phyloP scores from a whole-genome alignment of 2,329 filamentous ascomycete species.

The Xylaria multiplex region DNA sequence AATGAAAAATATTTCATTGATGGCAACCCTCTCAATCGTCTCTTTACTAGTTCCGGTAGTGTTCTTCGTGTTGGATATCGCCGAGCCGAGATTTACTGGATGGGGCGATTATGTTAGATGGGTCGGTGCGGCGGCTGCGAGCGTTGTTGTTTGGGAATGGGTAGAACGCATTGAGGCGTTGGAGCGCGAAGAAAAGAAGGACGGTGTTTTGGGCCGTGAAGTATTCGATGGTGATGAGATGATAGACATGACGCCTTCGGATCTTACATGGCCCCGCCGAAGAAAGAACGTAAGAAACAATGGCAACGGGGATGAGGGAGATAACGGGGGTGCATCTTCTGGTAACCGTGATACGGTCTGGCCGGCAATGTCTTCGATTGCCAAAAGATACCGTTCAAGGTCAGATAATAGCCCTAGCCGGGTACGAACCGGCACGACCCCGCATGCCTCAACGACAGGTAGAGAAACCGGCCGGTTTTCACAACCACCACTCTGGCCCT shows the following conservation, averaged over 20 bases:
- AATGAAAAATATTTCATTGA: conserved; percentile 88
- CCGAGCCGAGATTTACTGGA: conserved; percentile 82
- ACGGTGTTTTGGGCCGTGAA: conserved; percentile 88
- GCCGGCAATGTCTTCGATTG: conserved; percentile 55
- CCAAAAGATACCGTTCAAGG: conserved; percentile 51
- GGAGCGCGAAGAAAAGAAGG: conserved; percentile 92
- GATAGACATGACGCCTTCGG: conserved; percentile 71
- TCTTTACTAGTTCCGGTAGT: conserved; percentile 90
- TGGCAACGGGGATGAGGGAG: conserved; percentile 49
- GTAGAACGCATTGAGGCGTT: conserved; percentile 93
- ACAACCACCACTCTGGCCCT: conserved; percentile 64
- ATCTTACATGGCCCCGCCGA: conserved; percentile 59
- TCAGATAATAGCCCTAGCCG: conserved; percentile 41
- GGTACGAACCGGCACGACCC: conserved; percentile 32
- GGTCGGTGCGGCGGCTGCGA: conserved; percentile 94
- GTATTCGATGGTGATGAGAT: conserved; percentile 96
- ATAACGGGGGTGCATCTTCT: conserved; percentile 46
- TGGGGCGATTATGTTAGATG: conserved; percentile 97
- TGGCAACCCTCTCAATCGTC: conserved; percentile 80
- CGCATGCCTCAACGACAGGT: conserved; percentile 40
- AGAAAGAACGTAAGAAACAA: conserved; percentile 45
- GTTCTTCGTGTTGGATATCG: conserved; percentile 92
- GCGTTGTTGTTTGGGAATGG: conserved; percentile 99
- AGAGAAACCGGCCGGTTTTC: conserved; percentile 50
- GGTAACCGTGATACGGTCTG: conserved; percentile 51